phyloP scores from a whole-genome alignment of 2,329 filamentous ascomycete species.

The Penicillium sp. region DNA sequence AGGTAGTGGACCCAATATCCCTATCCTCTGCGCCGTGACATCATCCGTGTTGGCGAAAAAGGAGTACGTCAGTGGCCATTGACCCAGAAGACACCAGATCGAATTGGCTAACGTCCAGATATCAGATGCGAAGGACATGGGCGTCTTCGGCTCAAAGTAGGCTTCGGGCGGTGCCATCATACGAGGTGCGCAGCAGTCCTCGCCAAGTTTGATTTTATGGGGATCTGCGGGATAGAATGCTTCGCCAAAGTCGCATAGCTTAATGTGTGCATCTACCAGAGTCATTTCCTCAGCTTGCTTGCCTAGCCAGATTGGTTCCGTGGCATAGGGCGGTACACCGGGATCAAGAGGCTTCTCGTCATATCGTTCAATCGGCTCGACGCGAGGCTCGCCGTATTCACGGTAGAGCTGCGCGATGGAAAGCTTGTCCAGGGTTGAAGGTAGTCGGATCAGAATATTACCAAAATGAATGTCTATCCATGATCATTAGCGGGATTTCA shows the following conservation, averaged over 20 bases:
- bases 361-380: constrained; percentile 19
- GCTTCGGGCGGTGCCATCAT: constrained; percentile 30
- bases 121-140: constrained; percentile 33
- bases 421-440: constrained; percentile 24
- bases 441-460: constrained; percentile 24
- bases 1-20: constrained; percentile 24
- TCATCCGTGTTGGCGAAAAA: constrained; percentile 22
- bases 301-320: constrained; percentile 25
- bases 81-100: constrained; percentile 33
- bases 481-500: too few species aligned
- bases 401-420: constrained; percentile 30
- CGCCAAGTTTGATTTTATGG: not conserved
- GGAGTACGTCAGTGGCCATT: constrained; percentile 22
- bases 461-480: constrained; percentile 26
- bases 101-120: constrained; percentile 37
- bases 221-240: constrained; percentile 17
- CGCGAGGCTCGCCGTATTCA: constrained; percentile 28
- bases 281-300: constrained; percentile 26
- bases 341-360: constrained; percentile 22
- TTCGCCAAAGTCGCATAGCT: constrained; percentile 36
- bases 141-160: constrained; percentile 28
- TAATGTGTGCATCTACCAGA: constrained; percentile 23
- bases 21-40: constrained; percentile 26
- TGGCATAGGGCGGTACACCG: constrained; percentile 26
- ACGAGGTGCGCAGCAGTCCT: constrained; percentile 10